Evolutionary conservation across 23 red algal species (phyloP).

Genomic region (Gracilaria domingensis): DNA sequence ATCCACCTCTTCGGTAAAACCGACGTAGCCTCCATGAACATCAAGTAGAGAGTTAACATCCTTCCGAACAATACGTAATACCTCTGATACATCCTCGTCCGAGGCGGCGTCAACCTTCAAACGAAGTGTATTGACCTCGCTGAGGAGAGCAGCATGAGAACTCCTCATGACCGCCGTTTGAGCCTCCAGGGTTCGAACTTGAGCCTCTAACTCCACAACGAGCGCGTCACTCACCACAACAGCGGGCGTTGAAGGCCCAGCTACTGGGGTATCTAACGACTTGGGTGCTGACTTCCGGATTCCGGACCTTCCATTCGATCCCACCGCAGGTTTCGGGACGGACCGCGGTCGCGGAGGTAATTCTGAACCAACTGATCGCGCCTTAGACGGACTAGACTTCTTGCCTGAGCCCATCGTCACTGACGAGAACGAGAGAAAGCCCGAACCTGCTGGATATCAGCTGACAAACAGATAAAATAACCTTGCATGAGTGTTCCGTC

Average conservation of each 20-base stretch:
- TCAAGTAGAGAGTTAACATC: too few species aligned
- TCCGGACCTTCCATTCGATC: neutral
- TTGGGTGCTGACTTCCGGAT: neutral
- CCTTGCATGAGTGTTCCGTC: too few species aligned
- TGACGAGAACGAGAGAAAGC: too few species aligned
- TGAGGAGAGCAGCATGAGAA: neutral
- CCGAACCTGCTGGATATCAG: too few species aligned
- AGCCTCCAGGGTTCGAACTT: neutral
- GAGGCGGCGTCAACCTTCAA: neutral
- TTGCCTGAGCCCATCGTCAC: neutral
- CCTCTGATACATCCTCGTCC: neutral
- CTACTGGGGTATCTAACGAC: neutral
- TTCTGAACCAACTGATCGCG: neutral
- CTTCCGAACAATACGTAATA: too few species aligned
- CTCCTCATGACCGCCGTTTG: slow-evolving; percentile 5
- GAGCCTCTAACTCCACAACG: neutral
- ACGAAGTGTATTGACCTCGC: slow-evolving; percentile 2
- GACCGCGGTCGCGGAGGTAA: neutral
- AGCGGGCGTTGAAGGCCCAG: neutral
- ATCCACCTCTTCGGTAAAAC: neutral
- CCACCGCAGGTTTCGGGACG: neutral
- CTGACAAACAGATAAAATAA: too few species aligned
- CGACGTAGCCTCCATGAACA: neutral
- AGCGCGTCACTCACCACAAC: neutral
- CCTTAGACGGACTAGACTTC: neutral